Conservation (phyloP, 345 rosid species). For the Lepidium africanum region DNA sequence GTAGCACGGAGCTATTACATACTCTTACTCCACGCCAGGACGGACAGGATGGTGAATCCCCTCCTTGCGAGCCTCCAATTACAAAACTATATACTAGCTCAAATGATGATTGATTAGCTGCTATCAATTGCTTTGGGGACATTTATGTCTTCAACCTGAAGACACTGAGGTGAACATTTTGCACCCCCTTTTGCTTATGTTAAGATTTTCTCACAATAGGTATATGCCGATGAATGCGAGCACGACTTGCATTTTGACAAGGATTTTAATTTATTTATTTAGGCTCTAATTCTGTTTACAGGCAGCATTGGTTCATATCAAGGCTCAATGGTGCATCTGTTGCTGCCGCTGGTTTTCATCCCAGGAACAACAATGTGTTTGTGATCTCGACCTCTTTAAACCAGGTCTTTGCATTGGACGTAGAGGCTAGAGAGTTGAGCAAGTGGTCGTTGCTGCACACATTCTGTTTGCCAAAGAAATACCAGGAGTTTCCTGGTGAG, state of each 20-base stretch:
- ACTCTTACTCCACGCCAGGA: slow-evolving; percentile 55
- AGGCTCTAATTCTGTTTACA: slow-evolving; percentile 23
- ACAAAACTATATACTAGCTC: slow-evolving; percentile 77
- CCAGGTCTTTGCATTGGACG: slow-evolving; percentile 77
- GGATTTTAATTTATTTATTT: background rate
- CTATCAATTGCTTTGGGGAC: slow-evolving; percentile 91
- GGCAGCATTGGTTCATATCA: slow-evolving; percentile 97
- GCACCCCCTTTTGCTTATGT: background rate
- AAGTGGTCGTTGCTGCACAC: slow-evolving; percentile 64
- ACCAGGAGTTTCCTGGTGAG: slow-evolving; percentile 91
- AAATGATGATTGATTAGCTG: slow-evolving; percentile 90
- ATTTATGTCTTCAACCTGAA: slow-evolving; percentile 69
- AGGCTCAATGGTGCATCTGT: slow-evolving; percentile 92
- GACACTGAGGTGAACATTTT: slow-evolving; percentile 48
- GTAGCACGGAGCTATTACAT: slow-evolving; percentile 46
- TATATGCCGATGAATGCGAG: background rate
- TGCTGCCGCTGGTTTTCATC: slow-evolving; percentile 89
- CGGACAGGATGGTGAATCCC: slow-evolving; percentile 37
- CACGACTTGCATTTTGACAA: background rate
- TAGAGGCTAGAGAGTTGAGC: slow-evolving; percentile 79
- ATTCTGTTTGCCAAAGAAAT: slow-evolving; percentile 55
- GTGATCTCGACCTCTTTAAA: slow-evolving; percentile 71
- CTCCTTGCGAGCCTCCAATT: slow-evolving; percentile 65
- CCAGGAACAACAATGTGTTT: slow-evolving; percentile 56
- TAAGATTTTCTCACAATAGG: background rate